Evolutionary conservation across 108 stramenopile species (phyloP), one percentile per base, ranked within the genome.

Genomic region (Fistulifera solaris): DNA sequence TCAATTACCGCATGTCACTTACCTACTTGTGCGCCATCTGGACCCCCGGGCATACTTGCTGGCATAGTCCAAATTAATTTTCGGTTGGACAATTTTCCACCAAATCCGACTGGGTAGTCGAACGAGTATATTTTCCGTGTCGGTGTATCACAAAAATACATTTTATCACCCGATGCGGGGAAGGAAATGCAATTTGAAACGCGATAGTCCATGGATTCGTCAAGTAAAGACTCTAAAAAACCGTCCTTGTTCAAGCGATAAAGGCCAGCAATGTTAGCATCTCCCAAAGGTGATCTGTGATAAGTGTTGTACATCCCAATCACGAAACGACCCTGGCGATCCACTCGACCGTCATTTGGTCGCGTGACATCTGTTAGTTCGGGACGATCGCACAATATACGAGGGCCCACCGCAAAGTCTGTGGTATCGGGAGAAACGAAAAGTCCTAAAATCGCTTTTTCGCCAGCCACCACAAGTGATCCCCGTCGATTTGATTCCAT

Each of bases 291-390:
- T 1, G 79, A 25, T n/a, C 83, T 68, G 54, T 85, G 80, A 54
- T 81, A 80, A 45, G 80, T 72, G 52, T 85, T 85, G 66, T 81
- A 85, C 78, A 79, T 83, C 2, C 83, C 83, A 35, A 85, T 40
- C 0, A 85, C 77, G 1, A 80, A 65, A 15, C 74, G 68, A 11
- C 79, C 78, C 42, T 66, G 61, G 18, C 83, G 70, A 59, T 85
- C 83, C 17, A 80, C 78, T 31, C 83, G 68, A 7, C 83, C 83
- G 53, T 85, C 83, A 56, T 85, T 85, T 10, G 82, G 82, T 25
- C 82, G 72, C 0, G 82, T 83, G 0, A 70, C 65, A 16, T 38
- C 46, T 18, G 42, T 46, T 17, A 61, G 67, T 28, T 73, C 77
- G 12, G 82, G 82, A 10, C 75, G 69, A 17, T 76, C 66, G 19